Evolutionary conservation across 192 early-diverging fungal genomes (phyloP), one percentile per base, ranked within the genome.

Genomic region (Mortierella antarctica): DNA sequence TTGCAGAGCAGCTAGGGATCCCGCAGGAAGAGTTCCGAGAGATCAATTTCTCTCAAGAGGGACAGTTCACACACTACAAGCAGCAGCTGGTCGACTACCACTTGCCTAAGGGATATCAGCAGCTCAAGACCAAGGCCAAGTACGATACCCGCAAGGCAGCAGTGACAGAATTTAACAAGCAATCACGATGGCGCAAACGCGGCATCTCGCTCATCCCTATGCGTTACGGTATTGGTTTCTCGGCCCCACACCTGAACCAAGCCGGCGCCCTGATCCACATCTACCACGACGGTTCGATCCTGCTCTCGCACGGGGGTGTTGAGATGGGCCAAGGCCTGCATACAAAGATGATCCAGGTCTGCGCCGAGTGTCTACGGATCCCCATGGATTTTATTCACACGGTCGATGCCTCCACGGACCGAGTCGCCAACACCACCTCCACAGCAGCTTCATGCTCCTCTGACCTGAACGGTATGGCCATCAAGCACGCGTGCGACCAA

Each of bases 291-390:
- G 95, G 95, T 1, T 93, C 92, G 0, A 91, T 96, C 41, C 89
- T 94, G 13, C 81, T 96, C 2, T 87, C 91, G 9, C 95, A 96
- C 76, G 95, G 93, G 66, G 93, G 93, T 51, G 92, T 93, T 21
- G 94, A 96, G 70, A 95, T 96, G 94, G 95, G 95, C 50, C 95
- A 96, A 77, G 95, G 95, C 7, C 74, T 96, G 67, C 92, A 96
- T 70, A 96, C 95, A n/a, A 96, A 96, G 84, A 92, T 95, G 91
- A 84, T 93, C 23, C 91, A 93, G 85, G 84, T 96, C 49, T 92
- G 93, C 17, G 92, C 95, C n/a, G 90, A 96, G 71, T 89, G 89
- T 6, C 88, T 96, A 46, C 77, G 84, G n/a, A 74, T 96, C 58
- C 91, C 95, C 7, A 81, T 94, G 21, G 79, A 83, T 13, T 68